Evolutionary conservation across 75 land plant genomes (phyloP), one percentile per base, ranked within the genome.

Genomic region (Adiantum capillusveneris): DNA sequence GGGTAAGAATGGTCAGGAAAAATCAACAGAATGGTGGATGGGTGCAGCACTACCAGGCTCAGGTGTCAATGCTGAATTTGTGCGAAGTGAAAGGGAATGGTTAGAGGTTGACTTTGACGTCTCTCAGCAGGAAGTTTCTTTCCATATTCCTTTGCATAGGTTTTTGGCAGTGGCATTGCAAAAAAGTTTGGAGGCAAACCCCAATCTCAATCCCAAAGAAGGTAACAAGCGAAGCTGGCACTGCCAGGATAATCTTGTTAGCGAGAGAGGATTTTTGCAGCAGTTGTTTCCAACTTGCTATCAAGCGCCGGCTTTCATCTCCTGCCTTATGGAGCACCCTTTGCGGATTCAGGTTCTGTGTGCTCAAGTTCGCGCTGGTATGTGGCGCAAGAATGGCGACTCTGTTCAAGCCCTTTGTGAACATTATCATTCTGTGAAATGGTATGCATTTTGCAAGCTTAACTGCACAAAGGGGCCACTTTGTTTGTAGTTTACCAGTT

Each of bases 371-470:
- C 83, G 69, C 63, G 90, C 91, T 65, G 98, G 98, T 29, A 94
- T 94, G 98, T 90, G 98, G 98, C 71, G 85, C 0, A 75, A 63
- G 44, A 85, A 93, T 86, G 96, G 96, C 11, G 91, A 94, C 63
- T 71, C 87, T 29, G 73, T 79, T 24, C 39, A 72, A 36, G 60
- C 62, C 12, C 74, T 75, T 24, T 76, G 65, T 59, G 95, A 85
- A 24, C 65, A 57, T 57, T 89, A 93, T 63, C 84, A 78, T 60
- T 67, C 89, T 45, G 80, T 83, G 34, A 81, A 65, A 29, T 92
- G 89, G 97, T 92, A 51, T 53, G 88, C 49, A 31, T n/a, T n/a
- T n/a, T n/a, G n/a, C n/a, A n/a, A n/a, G n/a, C n/a, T n/a, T n/a
- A n/a, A n/a, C n/a, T n/a, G n/a, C n/a, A n/a, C n/a, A n/a, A n/a